Percentiles rank a stretch among this genome's conserved stretches.
Conservation (phyloP, 805 yeast species). For the Ogataea henricii region DNA sequence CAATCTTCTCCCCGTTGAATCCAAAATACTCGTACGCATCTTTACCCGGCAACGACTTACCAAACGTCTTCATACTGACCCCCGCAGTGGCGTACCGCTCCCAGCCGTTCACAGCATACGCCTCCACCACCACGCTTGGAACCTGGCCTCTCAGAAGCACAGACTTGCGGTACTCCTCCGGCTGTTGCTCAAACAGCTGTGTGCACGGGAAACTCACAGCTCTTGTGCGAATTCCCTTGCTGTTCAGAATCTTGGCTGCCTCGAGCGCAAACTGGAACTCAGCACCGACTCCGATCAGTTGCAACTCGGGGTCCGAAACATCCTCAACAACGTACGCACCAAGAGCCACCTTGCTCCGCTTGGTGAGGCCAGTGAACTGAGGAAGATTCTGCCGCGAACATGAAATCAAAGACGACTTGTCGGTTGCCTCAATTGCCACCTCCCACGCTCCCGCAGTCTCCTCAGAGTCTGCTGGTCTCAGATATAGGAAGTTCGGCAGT, state of each 20-base stretch:
- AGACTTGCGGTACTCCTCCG: slow-evolving; percentile 75
- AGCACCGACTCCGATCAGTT: slow-evolving; percentile 87
- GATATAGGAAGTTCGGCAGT: slow-evolving; percentile 73
- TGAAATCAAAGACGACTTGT: slow-evolving; percentile 73
- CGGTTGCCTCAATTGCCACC: slow-evolving; percentile 57
- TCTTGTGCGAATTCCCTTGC: slow-evolving; percentile 67
- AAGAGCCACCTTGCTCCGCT: slow-evolving; percentile 79
- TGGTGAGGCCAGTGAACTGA: slow-evolving; percentile 85
- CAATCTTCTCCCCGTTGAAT: slow-evolving; percentile 89
- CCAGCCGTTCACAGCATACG: slow-evolving; percentile 90
- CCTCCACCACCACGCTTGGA: slow-evolving; percentile 92
- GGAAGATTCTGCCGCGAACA: slow-evolving; percentile 85
- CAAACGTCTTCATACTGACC: slow-evolving; percentile 92
- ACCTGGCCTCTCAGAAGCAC: slow-evolving; percentile 87
- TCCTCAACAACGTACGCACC: slow-evolving; percentile 83
- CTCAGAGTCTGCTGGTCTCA: slow-evolving; percentile 93
- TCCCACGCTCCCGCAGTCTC: slow-evolving; percentile 81
- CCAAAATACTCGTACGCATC: slow-evolving; percentile 82
- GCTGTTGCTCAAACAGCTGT: slow-evolving; percentile 82
- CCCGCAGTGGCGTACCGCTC: slow-evolving; percentile 93
- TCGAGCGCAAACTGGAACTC: slow-evolving; percentile 84
- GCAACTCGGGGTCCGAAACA: slow-evolving; percentile 57
- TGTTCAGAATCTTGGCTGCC: slow-evolving; percentile 70
- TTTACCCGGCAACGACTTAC: slow-evolving; percentile 90
- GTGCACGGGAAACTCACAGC: slow-evolving; percentile 94